Evolutionary conservation across 164 flowering plant genomes (phyloP).

Genomic region (Echeveria elegans): DNA sequence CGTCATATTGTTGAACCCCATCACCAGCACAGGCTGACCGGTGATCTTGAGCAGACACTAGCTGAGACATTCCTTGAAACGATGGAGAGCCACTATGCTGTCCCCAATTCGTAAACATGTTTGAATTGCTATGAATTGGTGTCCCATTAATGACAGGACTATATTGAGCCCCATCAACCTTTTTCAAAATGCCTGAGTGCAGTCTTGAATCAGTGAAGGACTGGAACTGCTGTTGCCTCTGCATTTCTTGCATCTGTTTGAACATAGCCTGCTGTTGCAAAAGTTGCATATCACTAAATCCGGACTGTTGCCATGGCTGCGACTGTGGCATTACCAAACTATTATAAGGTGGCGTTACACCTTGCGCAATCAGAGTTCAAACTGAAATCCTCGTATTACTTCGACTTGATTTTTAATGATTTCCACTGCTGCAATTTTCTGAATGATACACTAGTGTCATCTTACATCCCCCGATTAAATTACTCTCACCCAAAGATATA

Average conservation of each 20-base stretch:
- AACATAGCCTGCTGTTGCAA: conserved; percentile 27
- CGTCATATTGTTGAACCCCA: conserved; percentile 40
- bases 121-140: conserved; percentile 30
- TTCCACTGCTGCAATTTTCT: neutral
- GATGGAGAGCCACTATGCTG: conserved; percentile 33
- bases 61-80: conserved; percentile 37
- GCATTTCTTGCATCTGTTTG: conserved; percentile 48
- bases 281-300: conserved; percentile 34
- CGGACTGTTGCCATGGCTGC: conserved; percentile 37
- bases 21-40: conserved; percentile 15
- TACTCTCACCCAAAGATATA: neutral
- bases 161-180: conserved; percentile 32
- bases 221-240: conserved; percentile 42
- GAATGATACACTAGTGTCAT: neutral
- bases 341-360: neutral
- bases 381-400: too few species aligned
- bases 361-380: too few species aligned
- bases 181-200: conserved; percentile 30
- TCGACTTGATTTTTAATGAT: neutral
- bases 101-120: conserved; percentile 36
- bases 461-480: neutral
- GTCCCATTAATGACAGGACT: conserved; percentile 28
- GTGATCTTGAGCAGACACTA: conserved; percentile 27
- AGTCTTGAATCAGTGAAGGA: conserved; percentile 33
- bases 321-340: conserved; percentile 28